phyloP scores from a whole-genome alignment of 495 filamentous ascomycete species.

The Baudoinia panamericana region DNA sequence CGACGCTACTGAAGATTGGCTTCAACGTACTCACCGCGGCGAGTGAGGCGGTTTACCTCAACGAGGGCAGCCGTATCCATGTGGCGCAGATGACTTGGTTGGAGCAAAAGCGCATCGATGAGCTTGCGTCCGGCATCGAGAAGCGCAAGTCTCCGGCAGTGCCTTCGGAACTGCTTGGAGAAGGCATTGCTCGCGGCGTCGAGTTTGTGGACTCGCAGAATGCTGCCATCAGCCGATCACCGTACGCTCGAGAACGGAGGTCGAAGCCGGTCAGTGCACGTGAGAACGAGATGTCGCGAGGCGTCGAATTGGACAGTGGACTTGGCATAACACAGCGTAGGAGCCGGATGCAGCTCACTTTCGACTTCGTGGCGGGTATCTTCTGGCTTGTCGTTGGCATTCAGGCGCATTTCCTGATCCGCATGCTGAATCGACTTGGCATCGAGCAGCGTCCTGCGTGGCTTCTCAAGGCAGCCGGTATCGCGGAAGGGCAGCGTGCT shows the following conservation, averaged over 20 bases:
- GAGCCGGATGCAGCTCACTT: constrained; percentile 56
- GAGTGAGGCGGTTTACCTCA: constrained; percentile 88
- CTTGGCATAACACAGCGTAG: constrained; percentile 65
- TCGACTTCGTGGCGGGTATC: constrained; percentile 62
- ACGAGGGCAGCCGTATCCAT: constrained; percentile 68
- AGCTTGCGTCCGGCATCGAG: constrained; percentile 16
- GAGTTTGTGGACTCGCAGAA: constrained; percentile 15
- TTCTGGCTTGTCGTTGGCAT: constrained; percentile 51
- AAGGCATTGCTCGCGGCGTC: constrained; percentile 18
- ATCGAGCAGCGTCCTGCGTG: constrained; percentile 49
- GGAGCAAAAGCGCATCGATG: constrained; percentile 58
- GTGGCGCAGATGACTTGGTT: constrained; percentile 79
- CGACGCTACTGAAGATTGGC: constrained; percentile 68
- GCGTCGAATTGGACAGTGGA: constrained; percentile 38
- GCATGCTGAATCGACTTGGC: constrained; percentile 44
- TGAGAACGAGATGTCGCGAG: constrained; percentile 24
- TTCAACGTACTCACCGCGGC: constrained; percentile 82
- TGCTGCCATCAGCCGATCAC: constrained; percentile 25
- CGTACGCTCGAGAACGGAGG: constrained; percentile 52
- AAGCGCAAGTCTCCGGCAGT: constrained; percentile 21
- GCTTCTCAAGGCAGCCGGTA: constrained; percentile 41
- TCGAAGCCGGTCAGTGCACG: constrained; percentile 29
- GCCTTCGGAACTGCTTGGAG: constrained; percentile 32
- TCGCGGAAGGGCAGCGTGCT: background rate
- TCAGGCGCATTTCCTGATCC: constrained; percentile 41